Evolutionary conservation across 2,329 filamentous ascomycete genomes (phyloP).

Genomic region (Fusarium udum): DNA sequence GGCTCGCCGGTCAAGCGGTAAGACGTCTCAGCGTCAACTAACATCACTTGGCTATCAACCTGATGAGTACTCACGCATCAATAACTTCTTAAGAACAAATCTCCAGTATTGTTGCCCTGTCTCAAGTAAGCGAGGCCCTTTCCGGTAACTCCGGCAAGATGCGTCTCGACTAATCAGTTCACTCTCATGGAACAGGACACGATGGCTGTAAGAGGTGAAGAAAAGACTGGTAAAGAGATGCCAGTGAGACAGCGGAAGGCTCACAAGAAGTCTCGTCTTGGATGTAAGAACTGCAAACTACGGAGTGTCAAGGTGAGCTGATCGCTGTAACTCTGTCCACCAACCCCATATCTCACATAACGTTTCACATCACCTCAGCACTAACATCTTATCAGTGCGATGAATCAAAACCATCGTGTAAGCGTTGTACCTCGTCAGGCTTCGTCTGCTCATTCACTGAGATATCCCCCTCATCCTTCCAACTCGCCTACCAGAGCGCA

Average conservation of each 20-base stretch:
- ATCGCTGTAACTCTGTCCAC: background rate
- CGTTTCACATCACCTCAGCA: background rate
- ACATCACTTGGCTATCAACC: background rate
- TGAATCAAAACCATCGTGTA: constrained; percentile 59
- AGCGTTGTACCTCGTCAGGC: constrained; percentile 57
- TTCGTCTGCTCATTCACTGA: constrained; percentile 59
- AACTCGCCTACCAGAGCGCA: constrained; percentile 33
- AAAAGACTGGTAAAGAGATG: background rate
- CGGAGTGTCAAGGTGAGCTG: constrained; percentile 59
- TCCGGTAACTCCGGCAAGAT: constrained; percentile 5
- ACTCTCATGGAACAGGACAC: background rate
- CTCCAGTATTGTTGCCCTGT: background rate
- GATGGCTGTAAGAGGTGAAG: constrained; percentile 18
- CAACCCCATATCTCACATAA: background rate
- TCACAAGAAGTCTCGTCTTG: constrained; percentile 63
- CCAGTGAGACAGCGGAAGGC: constrained; percentile 44
- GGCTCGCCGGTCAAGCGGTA: background rate
- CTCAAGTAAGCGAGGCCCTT: background rate
- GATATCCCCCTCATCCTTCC: constrained; percentile 29
- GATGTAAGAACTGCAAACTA: constrained; percentile 66
- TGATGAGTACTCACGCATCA: background rate
- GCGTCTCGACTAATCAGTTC: background rate
- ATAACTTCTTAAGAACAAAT: background rate
- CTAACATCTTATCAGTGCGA: constrained; percentile 57
- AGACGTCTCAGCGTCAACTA: background rate